Evolutionary conservation across 805 yeast species (phyloP).

Genomic region (Myxozyma kluyveri): DNA sequence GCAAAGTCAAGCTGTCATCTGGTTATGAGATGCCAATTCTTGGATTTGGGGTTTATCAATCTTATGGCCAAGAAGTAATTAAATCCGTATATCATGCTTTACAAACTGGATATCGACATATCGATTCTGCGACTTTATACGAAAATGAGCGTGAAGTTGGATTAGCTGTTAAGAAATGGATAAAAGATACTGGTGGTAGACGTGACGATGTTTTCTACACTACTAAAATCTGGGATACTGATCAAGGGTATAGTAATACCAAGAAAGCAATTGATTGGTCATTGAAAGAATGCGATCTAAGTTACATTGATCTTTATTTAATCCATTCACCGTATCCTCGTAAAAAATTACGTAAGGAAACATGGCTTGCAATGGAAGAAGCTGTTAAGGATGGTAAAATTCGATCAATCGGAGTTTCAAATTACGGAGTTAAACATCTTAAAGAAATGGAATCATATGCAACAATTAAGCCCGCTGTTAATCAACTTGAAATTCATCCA

Average conservation of each 20-base stretch:
- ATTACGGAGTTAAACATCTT: slow-evolving; percentile 62
- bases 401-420: slow-evolving; percentile 71
- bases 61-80: slow-evolving; percentile 60
- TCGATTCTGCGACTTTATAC: slow-evolving; percentile 73
- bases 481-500: slow-evolving; percentile 82
- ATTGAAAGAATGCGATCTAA: slow-evolving; percentile 46
- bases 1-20: slow-evolving; percentile 38
- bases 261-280: slow-evolving; percentile 59
- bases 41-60: slow-evolving; percentile 84
- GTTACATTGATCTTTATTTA: slow-evolving; percentile 64
- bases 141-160: slow-evolving; percentile 69
- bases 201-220: slow-evolving; percentile 41
- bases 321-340: slow-evolving; percentile 53
- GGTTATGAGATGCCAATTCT: slow-evolving; percentile 71
- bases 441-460: slow-evolving; percentile 46
- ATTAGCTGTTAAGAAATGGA: slow-evolving; percentile 46
- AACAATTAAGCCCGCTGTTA: slow-evolving; percentile 62
- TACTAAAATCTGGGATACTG: slow-evolving; percentile 36
- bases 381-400: slow-evolving; percentile 57
- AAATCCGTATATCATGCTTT: slow-evolving; percentile 72
- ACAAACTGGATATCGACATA: slow-evolving; percentile 73
- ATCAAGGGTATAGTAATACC: slow-evolving; percentile 51
- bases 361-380: slow-evolving; percentile 75
- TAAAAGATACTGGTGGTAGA: slow-evolving; percentile 43
- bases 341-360: slow-evolving; percentile 53